These are phyloP conservation scores for Eucalyptus pauciflora DNA, from an alignment of 345 rosid genomes.

Conservation along the genomic window DNA sequence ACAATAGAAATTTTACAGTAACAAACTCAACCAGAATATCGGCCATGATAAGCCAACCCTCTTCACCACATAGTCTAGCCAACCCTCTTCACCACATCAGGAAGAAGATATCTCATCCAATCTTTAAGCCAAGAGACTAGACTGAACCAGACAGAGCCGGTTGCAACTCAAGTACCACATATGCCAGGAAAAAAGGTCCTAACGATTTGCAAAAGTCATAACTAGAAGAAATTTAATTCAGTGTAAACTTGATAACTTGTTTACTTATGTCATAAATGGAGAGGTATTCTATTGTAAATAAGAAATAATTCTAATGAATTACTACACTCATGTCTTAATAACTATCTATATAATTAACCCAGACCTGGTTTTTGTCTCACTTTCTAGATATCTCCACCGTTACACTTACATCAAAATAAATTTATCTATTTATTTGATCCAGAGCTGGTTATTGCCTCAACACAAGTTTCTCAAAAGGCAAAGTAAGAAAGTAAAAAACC, in stretches of 20 bases:
- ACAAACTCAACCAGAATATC: neutral
- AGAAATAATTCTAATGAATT: neutral
- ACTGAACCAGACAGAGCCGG: neutral
- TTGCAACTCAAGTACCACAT: neutral
- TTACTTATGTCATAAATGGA: neutral
- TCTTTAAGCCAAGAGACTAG: neutral
- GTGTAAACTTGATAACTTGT: neutral
- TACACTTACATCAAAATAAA: neutral
- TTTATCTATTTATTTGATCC: neutral
- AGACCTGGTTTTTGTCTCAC: neutral
- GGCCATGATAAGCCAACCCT: neutral
- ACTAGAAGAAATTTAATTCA: neutral
- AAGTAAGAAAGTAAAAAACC: neutral
- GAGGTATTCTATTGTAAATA: neutral
- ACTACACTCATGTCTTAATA: neutral
- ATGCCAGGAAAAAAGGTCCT: neutral
- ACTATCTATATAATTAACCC: neutral
- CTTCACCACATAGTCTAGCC: neutral
- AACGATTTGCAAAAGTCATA: neutral
- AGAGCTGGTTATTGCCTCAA: neutral
- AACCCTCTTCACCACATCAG: neutral
- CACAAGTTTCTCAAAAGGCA: neutral
- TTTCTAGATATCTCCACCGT: neutral
- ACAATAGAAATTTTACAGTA: neutral
- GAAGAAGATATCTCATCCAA: neutral